Conservation (phyloP, 2,329 filamentous ascomycete species). For the Trichophyton verrucosum region DNA sequence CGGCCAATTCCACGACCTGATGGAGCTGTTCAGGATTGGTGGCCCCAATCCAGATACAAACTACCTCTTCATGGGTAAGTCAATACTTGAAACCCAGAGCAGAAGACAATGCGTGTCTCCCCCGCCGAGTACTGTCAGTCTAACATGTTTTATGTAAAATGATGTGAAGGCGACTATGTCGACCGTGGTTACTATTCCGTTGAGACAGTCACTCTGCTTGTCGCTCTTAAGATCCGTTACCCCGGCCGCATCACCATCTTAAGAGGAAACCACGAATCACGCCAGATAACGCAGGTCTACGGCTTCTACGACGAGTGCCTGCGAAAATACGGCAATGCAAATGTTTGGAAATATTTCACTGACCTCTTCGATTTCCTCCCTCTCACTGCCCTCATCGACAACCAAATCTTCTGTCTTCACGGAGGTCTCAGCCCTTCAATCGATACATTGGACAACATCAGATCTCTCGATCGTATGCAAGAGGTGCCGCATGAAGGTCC, state of each 20-base stretch:
- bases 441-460: conserved; percentile 61
- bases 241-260: conserved; percentile 62
- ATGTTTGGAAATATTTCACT: conserved; percentile 67
- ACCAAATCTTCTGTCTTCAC: conserved; percentile 61
- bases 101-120: neutral
- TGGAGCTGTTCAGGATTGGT: conserved; percentile 91
- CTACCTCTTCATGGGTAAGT: conserved; percentile 82
- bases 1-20: conserved; percentile 94
- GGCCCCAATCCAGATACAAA: conserved; percentile 94
- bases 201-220: conserved; percentile 59
- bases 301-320: conserved; percentile 69
- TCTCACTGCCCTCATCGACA: conserved; percentile 60
- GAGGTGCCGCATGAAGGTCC: conserved; percentile 67
- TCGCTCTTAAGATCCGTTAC: conserved; percentile 57
- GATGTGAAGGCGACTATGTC: conserved; percentile 50
- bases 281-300: conserved; percentile 67
- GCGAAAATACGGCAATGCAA: conserved; percentile 64
- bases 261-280: conserved; percentile 62
- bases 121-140: neutral
- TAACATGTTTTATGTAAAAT: neutral
- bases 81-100: no score
- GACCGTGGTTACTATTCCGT: conserved; percentile 63
- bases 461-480: conserved; percentile 60
- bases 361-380: conserved; percentile 69
- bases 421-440: conserved; percentile 62